These are phyloP conservation scores for Ogataea methanolica DNA, from an alignment of 805 yeast species.

Conservation along the genomic window DNA sequence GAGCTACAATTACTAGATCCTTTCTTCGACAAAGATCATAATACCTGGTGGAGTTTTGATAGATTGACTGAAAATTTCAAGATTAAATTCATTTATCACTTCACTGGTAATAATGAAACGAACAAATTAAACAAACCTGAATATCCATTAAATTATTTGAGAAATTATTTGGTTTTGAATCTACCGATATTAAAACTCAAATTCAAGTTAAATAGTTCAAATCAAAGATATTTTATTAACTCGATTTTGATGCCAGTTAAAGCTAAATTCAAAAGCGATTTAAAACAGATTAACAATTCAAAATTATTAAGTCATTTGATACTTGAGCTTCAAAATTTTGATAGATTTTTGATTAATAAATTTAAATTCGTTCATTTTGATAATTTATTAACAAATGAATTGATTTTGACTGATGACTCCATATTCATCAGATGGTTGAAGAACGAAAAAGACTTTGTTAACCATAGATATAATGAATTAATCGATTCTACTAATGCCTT, in stretches of 20 bases:
- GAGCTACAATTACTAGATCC: constrained; percentile 30
- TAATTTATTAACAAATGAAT: constrained; percentile 24
- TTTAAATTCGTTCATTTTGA: constrained; percentile 30
- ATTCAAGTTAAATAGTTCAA: neutral
- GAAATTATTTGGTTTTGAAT: constrained; percentile 32
- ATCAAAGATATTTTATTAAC: constrained; percentile 37
- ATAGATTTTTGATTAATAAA: constrained; percentile 39
- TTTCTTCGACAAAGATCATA: neutral
- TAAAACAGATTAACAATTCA: constrained; percentile 31
- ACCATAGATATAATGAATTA: constrained; percentile 48
- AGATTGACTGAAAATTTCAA: constrained; percentile 41
- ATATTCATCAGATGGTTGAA: constrained; percentile 46
- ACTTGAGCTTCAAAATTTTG: constrained; percentile 54
- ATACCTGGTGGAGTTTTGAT: constrained; percentile 41
- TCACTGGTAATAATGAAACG: constrained; percentile 52
- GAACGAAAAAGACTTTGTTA: constrained; percentile 49
- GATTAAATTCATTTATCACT: constrained; percentile 56
- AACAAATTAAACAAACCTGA: constrained; percentile 67
- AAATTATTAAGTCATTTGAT: constrained; percentile 54
- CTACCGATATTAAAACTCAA: constrained; percentile 16
- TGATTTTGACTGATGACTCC: constrained; percentile 22
- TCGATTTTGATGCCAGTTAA: constrained; percentile 44
- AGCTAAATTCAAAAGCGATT: constrained; percentile 33
- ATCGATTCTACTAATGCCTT: constrained; percentile 45
- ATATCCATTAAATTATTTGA: constrained; percentile 55